A percentile compares a stretch with the other conserved stretches of the same genome.
These are phyloP conservation scores for Viola pubescens DNA, from an alignment of 441 rosid species.

Conservation along the genomic window DNA sequence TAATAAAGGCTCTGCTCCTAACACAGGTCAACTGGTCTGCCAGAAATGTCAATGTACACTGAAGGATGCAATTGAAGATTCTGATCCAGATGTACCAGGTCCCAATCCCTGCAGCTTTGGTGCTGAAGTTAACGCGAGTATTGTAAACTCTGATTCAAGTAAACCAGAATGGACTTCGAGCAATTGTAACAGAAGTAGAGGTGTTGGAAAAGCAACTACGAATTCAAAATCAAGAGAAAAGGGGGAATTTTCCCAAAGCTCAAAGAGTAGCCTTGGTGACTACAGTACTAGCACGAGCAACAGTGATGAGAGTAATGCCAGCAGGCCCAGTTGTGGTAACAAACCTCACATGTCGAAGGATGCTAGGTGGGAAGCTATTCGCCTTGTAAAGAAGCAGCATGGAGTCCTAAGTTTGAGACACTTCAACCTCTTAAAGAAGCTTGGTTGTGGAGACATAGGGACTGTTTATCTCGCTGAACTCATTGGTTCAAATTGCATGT, in stretches of 20 bases:
- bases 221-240: constrained; percentile 42
- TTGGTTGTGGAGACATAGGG: constrained; percentile 96
- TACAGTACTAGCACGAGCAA: constrained; percentile 75
- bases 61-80: constrained; percentile 31
- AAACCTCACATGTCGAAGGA: constrained; percentile 97
- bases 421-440: constrained; percentile 85
- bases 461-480: constrained; percentile 94
- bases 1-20: constrained; percentile 21
- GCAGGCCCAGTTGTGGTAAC: constrained; percentile 79
- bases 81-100: constrained; percentile 28
- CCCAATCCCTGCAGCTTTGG: constrained; percentile 20
- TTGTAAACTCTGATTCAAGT: constrained; percentile 20
- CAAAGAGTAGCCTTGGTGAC: constrained; percentile 70
- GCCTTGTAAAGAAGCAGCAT: constrained; percentile 45
- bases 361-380: constrained; percentile 83
- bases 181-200: constrained; percentile 24
- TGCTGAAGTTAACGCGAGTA: constrained; percentile 33
- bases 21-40: constrained; percentile 50
- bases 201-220: constrained; percentile 29
- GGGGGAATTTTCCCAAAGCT: constrained; percentile 76
- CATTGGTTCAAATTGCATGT: constrained; percentile 59
- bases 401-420: constrained; percentile 63
- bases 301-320: constrained; percentile 77
- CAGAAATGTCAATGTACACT: constrained; percentile 77
- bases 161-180: constrained; percentile 37